Evolutionary conservation across 176 grass and related monocot species (phyloP).

Genomic region (Zea luxurians): DNA sequence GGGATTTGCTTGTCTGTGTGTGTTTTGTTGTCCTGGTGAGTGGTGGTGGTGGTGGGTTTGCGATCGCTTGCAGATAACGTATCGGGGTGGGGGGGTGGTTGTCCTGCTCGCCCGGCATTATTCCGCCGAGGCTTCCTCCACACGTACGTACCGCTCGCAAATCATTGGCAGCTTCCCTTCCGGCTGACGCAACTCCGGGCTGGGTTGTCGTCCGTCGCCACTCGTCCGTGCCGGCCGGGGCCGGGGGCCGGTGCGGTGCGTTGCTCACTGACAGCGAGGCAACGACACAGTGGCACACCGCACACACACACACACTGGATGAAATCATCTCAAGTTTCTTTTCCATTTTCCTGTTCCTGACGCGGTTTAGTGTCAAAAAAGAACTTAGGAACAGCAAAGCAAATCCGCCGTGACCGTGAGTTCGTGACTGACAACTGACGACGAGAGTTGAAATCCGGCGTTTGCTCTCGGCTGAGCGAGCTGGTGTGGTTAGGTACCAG

Average conservation of each 20-base stretch:
- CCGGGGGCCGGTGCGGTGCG: too few species aligned
- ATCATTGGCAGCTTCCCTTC: slow-evolving; percentile 42
- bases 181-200: slow-evolving; percentile 34
- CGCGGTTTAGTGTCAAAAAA: not conserved
- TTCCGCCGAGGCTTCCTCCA: slow-evolving; percentile 54
- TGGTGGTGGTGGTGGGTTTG: slow-evolving; percentile 24
- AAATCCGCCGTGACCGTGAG: too few species aligned
- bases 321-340: not conserved
- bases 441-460: too few species aligned
- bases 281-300: not conserved
- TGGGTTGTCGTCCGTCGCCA: slow-evolving; percentile 36
- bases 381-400: not conserved
- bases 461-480: not conserved
- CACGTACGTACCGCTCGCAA: slow-evolving; percentile 36
- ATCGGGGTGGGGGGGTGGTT: slow-evolving; percentile 45
- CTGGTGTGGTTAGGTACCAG: slow-evolving; percentile 4
- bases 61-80: slow-evolving; percentile 66
- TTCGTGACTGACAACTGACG: too few species aligned
- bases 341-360: not conserved
- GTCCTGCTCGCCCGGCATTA: slow-evolving; percentile 57
- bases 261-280: slow-evolving; percentile 33
- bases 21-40: not conserved
- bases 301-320: not conserved
- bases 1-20: slow-evolving; percentile 11
- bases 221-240: not conserved